These are phyloP conservation scores for Petasospora fabianii DNA, from an alignment of 1,139 yeast genomes.

Conservation along the genomic window DNA sequence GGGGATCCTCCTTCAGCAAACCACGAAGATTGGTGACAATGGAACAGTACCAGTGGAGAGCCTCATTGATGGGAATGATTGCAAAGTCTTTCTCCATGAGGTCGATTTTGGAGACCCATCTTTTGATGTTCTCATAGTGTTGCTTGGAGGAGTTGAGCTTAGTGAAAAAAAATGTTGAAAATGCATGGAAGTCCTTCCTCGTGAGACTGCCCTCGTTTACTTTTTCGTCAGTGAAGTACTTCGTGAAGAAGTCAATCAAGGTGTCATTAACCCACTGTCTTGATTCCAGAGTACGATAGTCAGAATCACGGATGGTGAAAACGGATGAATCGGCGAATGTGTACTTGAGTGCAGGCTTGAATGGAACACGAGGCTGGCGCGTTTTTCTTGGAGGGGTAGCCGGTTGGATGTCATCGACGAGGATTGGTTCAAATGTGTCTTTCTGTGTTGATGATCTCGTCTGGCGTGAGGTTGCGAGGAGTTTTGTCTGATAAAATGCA, in stretches of 20 bases:
- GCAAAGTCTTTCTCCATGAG: slow-evolving; percentile 58
- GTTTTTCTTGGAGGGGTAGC: neutral
- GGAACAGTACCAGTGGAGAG: slow-evolving; percentile 86
- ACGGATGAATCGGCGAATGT: slow-evolving; percentile 44
- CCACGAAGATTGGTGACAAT: slow-evolving; percentile 48
- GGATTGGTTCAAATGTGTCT: neutral
- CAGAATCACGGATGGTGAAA: slow-evolving; percentile 53
- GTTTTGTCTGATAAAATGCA: too few relatives aligned
- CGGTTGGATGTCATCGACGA: neutral
- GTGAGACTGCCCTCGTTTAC: slow-evolving; percentile 10
- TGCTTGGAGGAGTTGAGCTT: slow-evolving; percentile 44
- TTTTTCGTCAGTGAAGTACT: slow-evolving; percentile 46
- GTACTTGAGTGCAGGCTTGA: slow-evolving; percentile 51
- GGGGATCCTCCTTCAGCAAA: slow-evolving; percentile 12
- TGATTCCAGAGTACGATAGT: slow-evolving; percentile 64
- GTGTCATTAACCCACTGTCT: slow-evolving; percentile 77
- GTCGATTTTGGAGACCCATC: slow-evolving; percentile 77
- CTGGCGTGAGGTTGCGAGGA: neutral
- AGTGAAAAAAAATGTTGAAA: slow-evolving; percentile 83
- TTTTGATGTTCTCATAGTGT: slow-evolving; percentile 59
- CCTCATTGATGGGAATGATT: slow-evolving; percentile 79
- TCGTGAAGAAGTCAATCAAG: slow-evolving; percentile 66
- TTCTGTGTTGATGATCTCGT: neutral
- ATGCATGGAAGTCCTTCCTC: slow-evolving; percentile 47
- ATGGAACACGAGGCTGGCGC: slow-evolving; percentile 30